Base-by-base conservation (phyloP, 257 asterid species). In the Parsonsia alboflavescens region DNA sequence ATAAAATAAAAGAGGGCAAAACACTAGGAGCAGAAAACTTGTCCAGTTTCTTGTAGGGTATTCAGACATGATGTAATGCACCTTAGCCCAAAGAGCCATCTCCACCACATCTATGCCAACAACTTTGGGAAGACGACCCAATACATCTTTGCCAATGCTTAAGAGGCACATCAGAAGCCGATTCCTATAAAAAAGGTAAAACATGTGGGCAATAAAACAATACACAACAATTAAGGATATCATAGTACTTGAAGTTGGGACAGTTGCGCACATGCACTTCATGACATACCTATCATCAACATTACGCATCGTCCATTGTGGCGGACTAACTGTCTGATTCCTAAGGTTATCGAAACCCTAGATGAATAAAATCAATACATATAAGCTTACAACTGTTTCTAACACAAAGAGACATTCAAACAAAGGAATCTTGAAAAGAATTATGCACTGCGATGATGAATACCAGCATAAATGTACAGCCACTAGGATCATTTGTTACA, bases 71-170 rank as follows among this genome's bases (percentile, higher is more conserved):
- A 76, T 46, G 28, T 24, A 75, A 45, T 67, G 71, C 84, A 95
- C 99, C 97, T 95, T 95, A 72, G 99, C 99, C 99, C 99, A 95
- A 80, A 95, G 96, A 87, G 99, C 98, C 99, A 95, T 89, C 93
- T 95, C 99, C 78, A 95, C 99, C 68, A 95, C 93, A 82, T 92
- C 99, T 76, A 95, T 83, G 73, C 99, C 99, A 42, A 92, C 96
- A 75, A 95, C 97, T 89, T 95, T 95, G 24, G 99, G 99, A 57
- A 92, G 86, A 74, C 87, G 93, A 48, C 89, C 97, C 87, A 91
- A 78, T 28, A 83, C 76, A 82, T 92, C 99, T 88, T 86, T 90
- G 88, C 99, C 89, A 53, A 87, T 84, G 87, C 87, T 95, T 76
- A 95, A 79, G 80, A 92, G 85, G 85, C 96, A 89, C 80, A 86